These are phyloP conservation scores for Pulveroboletus sp. DNA, from an alignment of 768 basidiomycete genomes.

Conservation along the genomic window DNA sequence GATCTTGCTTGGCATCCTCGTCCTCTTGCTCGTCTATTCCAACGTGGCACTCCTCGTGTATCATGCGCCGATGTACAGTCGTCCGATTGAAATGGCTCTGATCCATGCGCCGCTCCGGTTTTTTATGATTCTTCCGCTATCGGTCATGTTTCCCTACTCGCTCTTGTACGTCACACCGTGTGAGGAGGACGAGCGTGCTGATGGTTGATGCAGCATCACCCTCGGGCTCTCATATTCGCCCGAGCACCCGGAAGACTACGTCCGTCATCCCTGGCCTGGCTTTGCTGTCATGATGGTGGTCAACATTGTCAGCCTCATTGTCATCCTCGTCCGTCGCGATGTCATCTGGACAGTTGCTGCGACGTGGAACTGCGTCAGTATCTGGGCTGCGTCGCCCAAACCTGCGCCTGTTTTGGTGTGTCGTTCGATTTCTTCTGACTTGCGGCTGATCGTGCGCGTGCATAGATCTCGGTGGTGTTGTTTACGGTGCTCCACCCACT, in stretches of 20 bases:
- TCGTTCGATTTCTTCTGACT: slow-evolving; percentile 2
- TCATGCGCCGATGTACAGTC: slow-evolving; percentile 50
- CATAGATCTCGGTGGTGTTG: slow-evolving; percentile 52
- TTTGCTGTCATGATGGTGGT: slow-evolving; percentile 63
- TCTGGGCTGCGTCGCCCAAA: slow-evolving; percentile 60
- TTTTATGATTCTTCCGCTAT: slow-evolving; percentile 50
- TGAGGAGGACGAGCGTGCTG: neutral
- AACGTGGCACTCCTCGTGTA: slow-evolving; percentile 76
- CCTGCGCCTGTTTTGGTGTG: slow-evolving; percentile 61
- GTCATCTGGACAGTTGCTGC: slow-evolving; percentile 73
- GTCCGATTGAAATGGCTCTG: slow-evolving; percentile 73
- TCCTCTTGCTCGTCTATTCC: slow-evolving; percentile 70
- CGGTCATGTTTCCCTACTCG: slow-evolving; percentile 46
- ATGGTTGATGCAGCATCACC: slow-evolving; percentile 46
- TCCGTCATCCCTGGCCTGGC: slow-evolving; percentile 64
- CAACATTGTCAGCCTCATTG: slow-evolving; percentile 54
- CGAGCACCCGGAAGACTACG: slow-evolving; percentile 49
- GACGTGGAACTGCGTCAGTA: slow-evolving; percentile 65
- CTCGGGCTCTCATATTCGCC: slow-evolving; percentile 57
- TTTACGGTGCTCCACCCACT: slow-evolving; percentile 70
- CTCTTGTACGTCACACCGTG: slow-evolving; percentile 40
- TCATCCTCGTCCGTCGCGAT: slow-evolving; percentile 55
- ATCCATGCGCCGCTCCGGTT: slow-evolving; percentile 86
- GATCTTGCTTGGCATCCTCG: slow-evolving; percentile 63
- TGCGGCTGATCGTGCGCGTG: neutral